phyloP scores from a whole-genome alignment of 106 monocot species.

The Dendrobium nobile region DNA sequence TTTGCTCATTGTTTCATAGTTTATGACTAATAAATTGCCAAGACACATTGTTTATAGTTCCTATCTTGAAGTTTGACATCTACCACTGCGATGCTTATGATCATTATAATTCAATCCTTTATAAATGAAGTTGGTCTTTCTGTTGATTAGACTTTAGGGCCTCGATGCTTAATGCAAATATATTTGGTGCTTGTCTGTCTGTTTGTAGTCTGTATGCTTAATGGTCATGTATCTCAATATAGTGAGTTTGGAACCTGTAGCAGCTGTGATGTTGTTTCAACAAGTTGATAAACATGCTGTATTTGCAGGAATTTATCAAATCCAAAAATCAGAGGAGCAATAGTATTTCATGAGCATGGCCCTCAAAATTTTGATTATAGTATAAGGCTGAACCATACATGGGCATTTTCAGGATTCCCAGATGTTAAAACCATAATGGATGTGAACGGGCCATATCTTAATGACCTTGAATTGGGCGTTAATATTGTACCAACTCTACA shows the following conservation, averaged over 20 bases:
- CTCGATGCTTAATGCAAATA: neutral
- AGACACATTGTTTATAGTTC: neutral
- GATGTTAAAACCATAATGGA: slow-evolving; percentile 84
- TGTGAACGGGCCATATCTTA: slow-evolving; percentile 78
- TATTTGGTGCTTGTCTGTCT: neutral
- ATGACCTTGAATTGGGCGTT: slow-evolving; percentile 71
- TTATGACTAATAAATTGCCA: neutral
- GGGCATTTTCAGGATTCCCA: slow-evolving; percentile 92
- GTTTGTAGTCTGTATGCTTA: neutral
- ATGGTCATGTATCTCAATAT: neutral
- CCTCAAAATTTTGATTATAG: slow-evolving; percentile 82
- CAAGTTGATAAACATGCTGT: neutral
- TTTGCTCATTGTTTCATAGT: neutral
- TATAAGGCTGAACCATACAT: slow-evolving; percentile 85
- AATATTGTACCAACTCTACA: slow-evolving; percentile 65
- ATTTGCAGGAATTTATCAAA: slow-evolving; percentile 68
- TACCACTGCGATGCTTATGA: neutral
- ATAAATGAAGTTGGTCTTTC: no score
- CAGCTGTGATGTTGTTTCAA: neutral
- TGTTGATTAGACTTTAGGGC: neutral
- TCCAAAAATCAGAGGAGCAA: slow-evolving; percentile 78
- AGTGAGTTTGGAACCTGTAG: neutral
- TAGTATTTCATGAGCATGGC: slow-evolving; percentile 74
- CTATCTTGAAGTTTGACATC: neutral
- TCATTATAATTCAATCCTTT: neutral